These are phyloP conservation scores for Gossypium sturtianum DNA, from an alignment of 345 rosid species.

Conservation along the genomic window DNA sequence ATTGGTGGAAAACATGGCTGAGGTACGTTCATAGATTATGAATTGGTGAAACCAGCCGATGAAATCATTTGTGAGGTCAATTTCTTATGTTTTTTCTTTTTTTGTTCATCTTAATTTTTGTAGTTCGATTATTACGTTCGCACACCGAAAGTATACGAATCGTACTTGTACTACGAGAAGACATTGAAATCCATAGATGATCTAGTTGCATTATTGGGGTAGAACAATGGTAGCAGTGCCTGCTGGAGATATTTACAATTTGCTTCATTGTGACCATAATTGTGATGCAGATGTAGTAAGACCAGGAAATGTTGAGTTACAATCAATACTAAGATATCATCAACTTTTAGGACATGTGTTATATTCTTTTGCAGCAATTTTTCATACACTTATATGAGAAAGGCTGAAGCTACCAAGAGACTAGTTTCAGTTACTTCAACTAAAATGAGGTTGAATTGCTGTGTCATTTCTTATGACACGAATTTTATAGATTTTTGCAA, in stretches of 20 bases:
- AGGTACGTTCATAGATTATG: conserved; percentile 39
- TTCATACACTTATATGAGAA: not conserved
- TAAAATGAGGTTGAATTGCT: not conserved
- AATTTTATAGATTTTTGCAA: no score
- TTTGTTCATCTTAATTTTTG: not conserved
- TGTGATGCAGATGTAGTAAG: not conserved
- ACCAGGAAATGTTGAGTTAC: not conserved
- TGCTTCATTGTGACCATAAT: not conserved
- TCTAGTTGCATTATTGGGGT: conserved; percentile 49
- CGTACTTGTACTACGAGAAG: conserved; percentile 82
- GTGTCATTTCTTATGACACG: not conserved
- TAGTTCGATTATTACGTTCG: conserved; percentile 73
- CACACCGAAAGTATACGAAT: conserved; percentile 85
- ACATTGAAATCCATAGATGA: conserved; percentile 70
- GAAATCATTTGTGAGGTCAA: not conserved
- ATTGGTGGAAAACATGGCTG: conserved; percentile 64
- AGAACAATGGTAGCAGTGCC: not conserved
- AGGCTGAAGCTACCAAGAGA: not conserved
- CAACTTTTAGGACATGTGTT: not conserved
- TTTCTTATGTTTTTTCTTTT: not conserved
- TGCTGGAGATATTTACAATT: not conserved
- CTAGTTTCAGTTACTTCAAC: not conserved
- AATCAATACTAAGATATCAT: not conserved
- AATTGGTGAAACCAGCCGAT: not conserved
- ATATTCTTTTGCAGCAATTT: not conserved